Conservation (phyloP, 495 filamentous ascomycete genomes). For the Bacidia rubella region DNA sequence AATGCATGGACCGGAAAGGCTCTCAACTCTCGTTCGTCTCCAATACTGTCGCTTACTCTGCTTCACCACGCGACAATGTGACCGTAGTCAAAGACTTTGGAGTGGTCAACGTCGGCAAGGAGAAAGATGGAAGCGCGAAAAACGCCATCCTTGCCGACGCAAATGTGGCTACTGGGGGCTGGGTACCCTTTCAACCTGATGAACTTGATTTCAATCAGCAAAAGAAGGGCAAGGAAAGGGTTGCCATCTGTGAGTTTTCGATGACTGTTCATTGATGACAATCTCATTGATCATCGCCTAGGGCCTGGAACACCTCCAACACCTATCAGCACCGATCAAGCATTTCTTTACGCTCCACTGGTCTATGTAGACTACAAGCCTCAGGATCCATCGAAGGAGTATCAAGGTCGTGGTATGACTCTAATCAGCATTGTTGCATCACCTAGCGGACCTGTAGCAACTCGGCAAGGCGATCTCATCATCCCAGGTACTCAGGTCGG, state of each 20-base stretch:
- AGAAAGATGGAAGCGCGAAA: constrained; percentile 15
- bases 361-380: constrained; percentile 22
- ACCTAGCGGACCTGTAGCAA: constrained; percentile 13
- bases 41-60: constrained; percentile 18
- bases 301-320: constrained; percentile 22
- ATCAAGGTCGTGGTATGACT: constrained; percentile 19
- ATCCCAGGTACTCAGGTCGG: constrained; percentile 18
- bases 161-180: constrained; percentile 18
- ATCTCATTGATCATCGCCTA: background rate
- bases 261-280: background rate
- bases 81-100: constrained; percentile 19
- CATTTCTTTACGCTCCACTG: constrained; percentile 19
- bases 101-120: constrained; percentile 13
- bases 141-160: constrained; percentile 18
- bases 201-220: constrained; percentile 20
- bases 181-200: constrained; percentile 18
- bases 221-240: constrained; percentile 17
- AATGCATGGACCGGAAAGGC: constrained; percentile 17
- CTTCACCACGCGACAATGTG: constrained; percentile 8
- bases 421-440: constrained; percentile 17
- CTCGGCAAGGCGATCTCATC: constrained; percentile 19
- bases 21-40: constrained; percentile 21
- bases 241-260: constrained; percentile 19
- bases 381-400: constrained; percentile 18
- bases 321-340: constrained; percentile 14